These are phyloP conservation scores for Globisporangium acanthophoron DNA, from an alignment of 352 stramenopile genomes.

Conservation along the genomic window DNA sequence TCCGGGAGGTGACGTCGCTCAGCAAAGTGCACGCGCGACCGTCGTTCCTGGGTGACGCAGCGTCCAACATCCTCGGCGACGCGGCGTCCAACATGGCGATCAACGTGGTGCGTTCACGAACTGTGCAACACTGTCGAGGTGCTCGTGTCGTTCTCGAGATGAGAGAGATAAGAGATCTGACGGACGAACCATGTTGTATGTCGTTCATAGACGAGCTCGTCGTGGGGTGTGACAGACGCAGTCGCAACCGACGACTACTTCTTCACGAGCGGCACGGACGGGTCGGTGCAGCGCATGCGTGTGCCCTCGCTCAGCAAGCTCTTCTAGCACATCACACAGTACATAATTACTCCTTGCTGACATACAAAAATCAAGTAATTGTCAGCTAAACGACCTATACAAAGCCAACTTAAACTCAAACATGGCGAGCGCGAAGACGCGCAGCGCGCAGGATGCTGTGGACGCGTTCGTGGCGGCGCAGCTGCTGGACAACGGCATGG, in stretches of 20 bases:
- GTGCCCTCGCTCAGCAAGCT: conserved; percentile 38
- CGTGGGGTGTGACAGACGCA: conserved; percentile 79
- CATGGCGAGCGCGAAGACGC: conserved; percentile 4
- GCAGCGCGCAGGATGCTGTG: conserved; percentile 41
- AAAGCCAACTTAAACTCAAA: not conserved
- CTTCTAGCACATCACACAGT: conserved; percentile 2
- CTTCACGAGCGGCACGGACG: conserved; percentile 81
- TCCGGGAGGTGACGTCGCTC: conserved; percentile 68
- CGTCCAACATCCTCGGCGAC: conserved; percentile 72
- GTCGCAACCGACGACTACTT: conserved; percentile 76
- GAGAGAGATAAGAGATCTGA: not conserved
- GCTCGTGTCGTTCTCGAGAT: not conserved
- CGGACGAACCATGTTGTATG: not conserved
- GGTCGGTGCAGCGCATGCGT: conserved; percentile 71
- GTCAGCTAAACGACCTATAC: no score
- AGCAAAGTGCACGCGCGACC: conserved; percentile 76
- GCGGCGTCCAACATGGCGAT: conserved; percentile 82
- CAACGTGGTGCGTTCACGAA: conserved; percentile 59
- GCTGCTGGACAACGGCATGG: conserved; percentile 79
- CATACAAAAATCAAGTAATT: not conserved
- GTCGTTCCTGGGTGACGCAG: conserved; percentile 72
- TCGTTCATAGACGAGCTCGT: conserved; percentile 58
- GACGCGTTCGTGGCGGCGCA: conserved; percentile 70
- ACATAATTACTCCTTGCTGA: not conserved
- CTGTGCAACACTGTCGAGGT: not conserved